Evolutionary conservation across 257 asterid genomes (phyloP).

Genomic region (Scutellaria minor): DNA sequence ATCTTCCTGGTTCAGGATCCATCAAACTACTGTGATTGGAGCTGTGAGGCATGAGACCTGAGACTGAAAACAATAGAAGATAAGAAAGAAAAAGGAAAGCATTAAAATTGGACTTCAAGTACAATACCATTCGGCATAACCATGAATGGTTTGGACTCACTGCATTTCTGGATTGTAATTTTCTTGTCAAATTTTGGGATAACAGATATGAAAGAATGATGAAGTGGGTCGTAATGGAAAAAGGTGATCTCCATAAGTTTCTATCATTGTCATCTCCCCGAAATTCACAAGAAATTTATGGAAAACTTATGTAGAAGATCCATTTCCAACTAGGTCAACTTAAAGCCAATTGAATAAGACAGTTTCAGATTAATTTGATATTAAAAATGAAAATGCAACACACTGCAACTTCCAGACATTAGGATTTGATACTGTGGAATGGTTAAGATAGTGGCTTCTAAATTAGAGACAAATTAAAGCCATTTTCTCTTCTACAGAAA

Average conservation of each 20-base stretch:
- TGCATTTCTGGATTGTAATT: too few species aligned
- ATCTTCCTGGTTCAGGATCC: slow-evolving; percentile 75
- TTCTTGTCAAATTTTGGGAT: too few species aligned
- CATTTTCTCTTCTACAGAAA: background rate
- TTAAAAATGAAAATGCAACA: background rate
- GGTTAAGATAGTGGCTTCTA: background rate
- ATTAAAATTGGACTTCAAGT: background rate
- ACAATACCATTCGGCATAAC: background rate
- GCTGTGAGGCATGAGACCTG: slow-evolving; percentile 29
- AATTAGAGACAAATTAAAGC: background rate
- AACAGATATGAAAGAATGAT: too few species aligned
- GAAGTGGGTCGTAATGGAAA: too few species aligned
- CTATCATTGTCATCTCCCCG: too few species aligned
- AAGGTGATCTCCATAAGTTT: too few species aligned
- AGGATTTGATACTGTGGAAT: background rate
- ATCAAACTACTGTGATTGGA: slow-evolving; percentile 42
- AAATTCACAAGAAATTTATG: too few species aligned
- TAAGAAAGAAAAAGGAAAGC: background rate
- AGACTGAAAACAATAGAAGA: slow-evolving; percentile 29
- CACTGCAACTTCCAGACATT: background rate
- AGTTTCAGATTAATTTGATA: slow-evolving; percentile 1
- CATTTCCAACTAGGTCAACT: slow-evolving; percentile 3
- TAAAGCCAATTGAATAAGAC: background rate
- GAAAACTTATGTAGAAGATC: too few species aligned
- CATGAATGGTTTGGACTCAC: background rate